A percentile compares a stretch with the other conserved stretches of the same genome.
phyloP scores from a whole-genome alignment of 306 rosid genomes.

The Lathyrus tuberosus region DNA sequence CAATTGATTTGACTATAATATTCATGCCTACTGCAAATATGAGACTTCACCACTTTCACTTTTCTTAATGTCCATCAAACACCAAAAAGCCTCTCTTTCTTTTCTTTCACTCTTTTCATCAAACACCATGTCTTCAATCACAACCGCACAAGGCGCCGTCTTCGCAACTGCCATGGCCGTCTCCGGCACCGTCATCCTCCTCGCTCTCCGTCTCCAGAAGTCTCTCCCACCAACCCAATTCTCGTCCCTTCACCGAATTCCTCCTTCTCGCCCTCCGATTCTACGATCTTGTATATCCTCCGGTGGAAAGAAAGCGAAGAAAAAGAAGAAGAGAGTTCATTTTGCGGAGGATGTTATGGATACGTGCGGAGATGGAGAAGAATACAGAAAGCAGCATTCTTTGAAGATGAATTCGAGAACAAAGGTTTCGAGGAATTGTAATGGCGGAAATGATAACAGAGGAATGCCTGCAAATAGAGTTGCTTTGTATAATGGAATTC shows the following conservation, averaged over 20 bases:
- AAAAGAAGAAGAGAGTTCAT: constrained; percentile 71
- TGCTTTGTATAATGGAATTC: constrained; percentile 87
- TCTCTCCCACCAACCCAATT: constrained; percentile 47
- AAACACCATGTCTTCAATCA: constrained; percentile 59
- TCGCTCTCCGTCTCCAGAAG: constrained; percentile 77
- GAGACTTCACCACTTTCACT: constrained; percentile 3
- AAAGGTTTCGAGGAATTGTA: constrained; percentile 37
- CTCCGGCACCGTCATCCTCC: constrained; percentile 91
- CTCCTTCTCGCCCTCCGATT: constrained; percentile 51
- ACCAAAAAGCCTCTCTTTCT: background rate
- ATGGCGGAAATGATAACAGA: constrained; percentile 32
- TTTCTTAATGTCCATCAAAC: background rate
- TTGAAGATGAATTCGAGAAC: constrained; percentile 36
- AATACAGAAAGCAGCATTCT: constrained; percentile 54
- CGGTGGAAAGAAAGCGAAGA: constrained; percentile 58
- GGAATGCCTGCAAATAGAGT: constrained; percentile 85
- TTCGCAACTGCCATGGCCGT: constrained; percentile 98
- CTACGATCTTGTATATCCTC: constrained; percentile 84
- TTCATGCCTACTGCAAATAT: background rate
- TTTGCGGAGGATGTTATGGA: constrained; percentile 85
- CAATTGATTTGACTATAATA: background rate
- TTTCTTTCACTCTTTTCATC: background rate
- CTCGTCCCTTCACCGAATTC: constrained; percentile 30
- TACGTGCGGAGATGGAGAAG: constrained; percentile 63
- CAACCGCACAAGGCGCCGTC: constrained; percentile 78